Evolutionary conservation across 208 protist species (phyloP), one percentile per base, ranked within the genome.

Genomic region (Leishmania tarentolae): DNA sequence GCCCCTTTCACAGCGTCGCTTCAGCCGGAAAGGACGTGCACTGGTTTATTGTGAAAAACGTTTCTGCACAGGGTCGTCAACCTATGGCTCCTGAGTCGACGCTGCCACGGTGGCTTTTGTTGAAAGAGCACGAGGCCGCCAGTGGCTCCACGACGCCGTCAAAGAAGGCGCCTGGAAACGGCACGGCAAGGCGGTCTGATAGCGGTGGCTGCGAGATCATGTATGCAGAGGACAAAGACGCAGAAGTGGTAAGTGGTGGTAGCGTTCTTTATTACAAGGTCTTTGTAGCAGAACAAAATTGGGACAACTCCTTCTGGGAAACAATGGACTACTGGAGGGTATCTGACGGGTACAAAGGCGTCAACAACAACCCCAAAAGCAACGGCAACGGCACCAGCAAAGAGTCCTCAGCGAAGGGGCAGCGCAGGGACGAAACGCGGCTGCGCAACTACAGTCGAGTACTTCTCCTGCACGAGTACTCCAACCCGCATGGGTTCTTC

Each of bases 201-300:
- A 46, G 66, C 24, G 2, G 28, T 24, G 3, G 31, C 11, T 6
- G 70, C 31, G n/a, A 37, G 46, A 19, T 56, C 21, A 28, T 47
- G 63, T 53, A 53, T 19, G 37, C 57, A 24, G 35, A 68, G 35
- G 74, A 75, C 7, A 47, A 57, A 28, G 35, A 0, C 2, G 44
- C 40, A 19, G 74, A 68, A 21, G n/a, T 15, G 3, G 75, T 37
- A 28, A 59, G 75, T 1, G 47, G 50, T 8, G 19, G 56, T 52
- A 53, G 70, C 47, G 57, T 83, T n/a, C 81, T 73, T 19, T 85
- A 88, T 79, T 91, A 90, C 77, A 69, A 78, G 44, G 75, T 96
- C 3, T 91, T 86, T 53, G 75, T 95, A 9, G 92, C 83, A 8
- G 88, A 95, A 77, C 90, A 95, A 66, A 95, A 95, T 76, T 91